These are phyloP conservation scores for Thalassiosira profunda DNA, from an alignment of 108 stramenopile genomes.

Conservation along the genomic window DNA sequence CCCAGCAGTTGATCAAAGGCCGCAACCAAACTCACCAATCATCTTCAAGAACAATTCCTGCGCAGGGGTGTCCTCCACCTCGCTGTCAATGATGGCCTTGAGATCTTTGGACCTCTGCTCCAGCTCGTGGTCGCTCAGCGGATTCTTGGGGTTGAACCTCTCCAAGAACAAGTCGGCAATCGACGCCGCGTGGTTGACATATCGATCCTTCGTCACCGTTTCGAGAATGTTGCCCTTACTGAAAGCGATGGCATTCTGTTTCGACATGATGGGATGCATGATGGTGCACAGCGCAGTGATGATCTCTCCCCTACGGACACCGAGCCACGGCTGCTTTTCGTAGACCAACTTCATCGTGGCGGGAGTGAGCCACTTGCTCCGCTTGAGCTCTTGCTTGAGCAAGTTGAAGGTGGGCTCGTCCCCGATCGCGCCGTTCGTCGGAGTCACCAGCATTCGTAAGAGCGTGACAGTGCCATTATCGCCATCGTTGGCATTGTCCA, in stretches of 20 bases:
- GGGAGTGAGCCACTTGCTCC: conserved; percentile 93
- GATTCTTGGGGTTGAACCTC: conserved; percentile 85
- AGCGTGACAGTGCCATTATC: conserved; percentile 94
- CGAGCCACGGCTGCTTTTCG: conserved; percentile 77
- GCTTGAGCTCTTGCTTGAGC: conserved; percentile 77
- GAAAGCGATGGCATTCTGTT: conserved; percentile 82
- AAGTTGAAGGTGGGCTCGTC: conserved; percentile 60
- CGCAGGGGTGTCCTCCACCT: conserved; percentile 84
- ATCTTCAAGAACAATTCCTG: conserved; percentile 78
- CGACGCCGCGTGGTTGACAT: conserved; percentile 72
- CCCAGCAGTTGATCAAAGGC: conserved; percentile 2
- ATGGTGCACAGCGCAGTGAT: conserved; percentile 91
- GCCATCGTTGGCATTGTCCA: conserved; percentile 92
- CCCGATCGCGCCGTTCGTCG: conserved; percentile 32
- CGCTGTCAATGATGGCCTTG: conserved; percentile 53
- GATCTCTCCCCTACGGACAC: conserved; percentile 85
- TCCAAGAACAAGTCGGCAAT: conserved; percentile 93
- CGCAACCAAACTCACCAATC: conserved; percentile 57
- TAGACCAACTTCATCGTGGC: conserved; percentile 90
- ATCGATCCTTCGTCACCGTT: conserved; percentile 55
- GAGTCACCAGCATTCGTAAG: conserved; percentile 84
- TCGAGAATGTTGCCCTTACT: conserved; percentile 86
- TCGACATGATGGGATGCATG: conserved; percentile 92
- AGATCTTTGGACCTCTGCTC: conserved; percentile 57
- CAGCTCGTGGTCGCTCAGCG: conserved; percentile 61